Conservation (phyloP, 2,329 filamentous ascomycete species). For the Fusarium tuaranense region DNA sequence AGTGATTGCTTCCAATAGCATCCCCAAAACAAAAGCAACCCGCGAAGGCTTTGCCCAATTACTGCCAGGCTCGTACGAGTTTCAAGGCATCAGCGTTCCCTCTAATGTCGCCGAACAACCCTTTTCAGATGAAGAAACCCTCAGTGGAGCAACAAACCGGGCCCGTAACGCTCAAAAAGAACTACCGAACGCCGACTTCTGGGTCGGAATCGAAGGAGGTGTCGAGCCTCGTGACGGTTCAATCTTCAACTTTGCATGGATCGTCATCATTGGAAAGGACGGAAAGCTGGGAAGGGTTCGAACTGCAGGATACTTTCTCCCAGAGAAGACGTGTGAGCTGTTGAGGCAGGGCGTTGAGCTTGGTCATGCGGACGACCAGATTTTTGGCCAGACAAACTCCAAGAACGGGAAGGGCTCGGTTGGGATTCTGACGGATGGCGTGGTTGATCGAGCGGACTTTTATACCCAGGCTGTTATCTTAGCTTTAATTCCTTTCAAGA, state of each 20-base stretch:
- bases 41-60: conserved; percentile 51
- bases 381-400: conserved; percentile 53
- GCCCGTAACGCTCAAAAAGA: conserved; percentile 47
- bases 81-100: conserved; percentile 47
- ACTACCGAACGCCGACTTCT: conserved; percentile 51
- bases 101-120: conserved; percentile 56
- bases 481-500: conserved; percentile 56
- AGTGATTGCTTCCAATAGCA: conserved; percentile 54
- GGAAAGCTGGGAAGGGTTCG: conserved; percentile 51
- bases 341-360: conserved; percentile 52
- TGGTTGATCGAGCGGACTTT: conserved; percentile 50
- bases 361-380: conserved; percentile 53
- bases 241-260: conserved; percentile 55
- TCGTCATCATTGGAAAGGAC: conserved; percentile 48
- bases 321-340: conserved; percentile 51
- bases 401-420: conserved; percentile 55
- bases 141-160: conserved; percentile 53
- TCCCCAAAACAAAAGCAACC: conserved; percentile 54
- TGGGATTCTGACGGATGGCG: conserved; percentile 54
- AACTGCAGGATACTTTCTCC: conserved; percentile 53
- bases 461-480: conserved; percentile 55
- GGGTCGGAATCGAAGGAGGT: conserved; percentile 57
- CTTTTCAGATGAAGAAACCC: conserved; percentile 52
- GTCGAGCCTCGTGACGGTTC: conserved; percentile 46
- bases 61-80: conserved; percentile 47